Conservation (phyloP, 2,329 filamentous ascomycete species). For the Fusarium globosum region DNA sequence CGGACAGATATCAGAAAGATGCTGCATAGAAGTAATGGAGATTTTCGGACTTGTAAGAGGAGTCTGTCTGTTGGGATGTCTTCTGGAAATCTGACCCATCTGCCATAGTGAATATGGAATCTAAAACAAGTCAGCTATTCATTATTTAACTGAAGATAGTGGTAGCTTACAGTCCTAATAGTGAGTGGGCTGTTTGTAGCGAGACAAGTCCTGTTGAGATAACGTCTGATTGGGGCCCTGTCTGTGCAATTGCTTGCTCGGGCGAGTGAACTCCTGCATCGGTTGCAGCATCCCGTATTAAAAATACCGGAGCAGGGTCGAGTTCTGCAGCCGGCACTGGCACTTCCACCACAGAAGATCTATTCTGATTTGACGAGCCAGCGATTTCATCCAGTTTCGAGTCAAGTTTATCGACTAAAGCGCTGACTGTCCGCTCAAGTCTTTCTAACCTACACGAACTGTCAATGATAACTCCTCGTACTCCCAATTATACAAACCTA, state of each 20-base stretch:
- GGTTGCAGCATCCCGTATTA: constrained; percentile 45
- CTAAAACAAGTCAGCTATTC: constrained; percentile 17
- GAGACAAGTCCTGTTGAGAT: constrained; percentile 39
- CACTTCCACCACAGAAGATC: neutral
- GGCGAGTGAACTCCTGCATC: constrained; percentile 40
- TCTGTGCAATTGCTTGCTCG: neutral
- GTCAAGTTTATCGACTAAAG: constrained; percentile 29
- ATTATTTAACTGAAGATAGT: fast-evolving
- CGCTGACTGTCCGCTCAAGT: constrained; percentile 17
- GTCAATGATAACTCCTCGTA: neutral
- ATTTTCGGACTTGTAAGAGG: constrained; percentile 8
- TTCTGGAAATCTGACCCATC: constrained; percentile 44
- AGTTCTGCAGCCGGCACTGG: neutral
- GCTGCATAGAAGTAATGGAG: constrained; percentile 41
- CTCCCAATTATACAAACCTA: neutral
- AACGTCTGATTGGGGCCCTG: constrained; percentile 19
- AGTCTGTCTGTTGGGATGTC: constrained; percentile 19
- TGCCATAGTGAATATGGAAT: constrained; percentile 43
- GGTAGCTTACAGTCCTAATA: constrained; percentile 36
- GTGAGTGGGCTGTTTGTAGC: constrained; percentile 23
- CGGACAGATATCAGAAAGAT: constrained; percentile 43
- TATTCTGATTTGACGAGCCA: neutral
- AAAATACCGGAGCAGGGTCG: constrained; percentile 39
- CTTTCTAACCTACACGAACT: constrained; percentile 17
- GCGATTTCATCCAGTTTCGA: constrained; percentile 2